These are phyloP conservation scores for Eleusine coracana DNA, from an alignment of 176 grass and related monocot species.

Conservation along the genomic window DNA sequence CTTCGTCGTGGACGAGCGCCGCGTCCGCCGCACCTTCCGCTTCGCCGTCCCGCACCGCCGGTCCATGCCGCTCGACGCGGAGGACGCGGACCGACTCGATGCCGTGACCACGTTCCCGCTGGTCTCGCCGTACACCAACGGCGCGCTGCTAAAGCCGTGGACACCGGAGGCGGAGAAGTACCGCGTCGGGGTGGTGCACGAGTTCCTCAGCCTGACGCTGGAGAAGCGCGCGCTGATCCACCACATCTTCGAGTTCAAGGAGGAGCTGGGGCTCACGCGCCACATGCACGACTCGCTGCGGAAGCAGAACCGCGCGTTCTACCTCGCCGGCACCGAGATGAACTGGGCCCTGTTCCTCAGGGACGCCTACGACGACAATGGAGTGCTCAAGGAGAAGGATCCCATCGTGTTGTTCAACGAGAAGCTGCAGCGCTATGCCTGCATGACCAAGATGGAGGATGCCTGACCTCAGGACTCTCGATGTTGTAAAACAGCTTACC, in stretches of 20 bases:
- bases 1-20: conserved; percentile 65
- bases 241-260: conserved; percentile 93
- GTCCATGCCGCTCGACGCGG: conserved; percentile 58
- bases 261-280: conserved; percentile 73
- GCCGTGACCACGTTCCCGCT: conserved; percentile 70
- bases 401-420: conserved; percentile 75
- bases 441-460: conserved; percentile 50
- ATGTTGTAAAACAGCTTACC: background rate
- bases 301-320: conserved; percentile 82
- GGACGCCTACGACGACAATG: conserved; percentile 63
- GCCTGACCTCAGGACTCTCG: background rate
- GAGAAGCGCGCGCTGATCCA: conserved; percentile 88
- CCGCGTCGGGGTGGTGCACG: conserved; percentile 76
- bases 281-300: conserved; percentile 72
- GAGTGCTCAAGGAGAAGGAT: conserved; percentile 74
- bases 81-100: conserved; percentile 61
- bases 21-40: conserved; percentile 61
- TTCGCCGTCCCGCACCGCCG: conserved; percentile 70
- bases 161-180: conserved; percentile 82
- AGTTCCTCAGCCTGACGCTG: conserved; percentile 80
- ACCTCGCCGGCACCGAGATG: conserved; percentile 92
- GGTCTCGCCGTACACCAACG: conserved; percentile 76
- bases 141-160: conserved; percentile 66
- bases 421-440: conserved; percentile 68
- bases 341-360: conserved; percentile 86